Percentiles rank a stretch among this genome's conserved stretches.
These are phyloP conservation scores for Tanozyma kutaoensis DNA, from an alignment of 805 yeast genomes.

Conservation along the genomic window DNA sequence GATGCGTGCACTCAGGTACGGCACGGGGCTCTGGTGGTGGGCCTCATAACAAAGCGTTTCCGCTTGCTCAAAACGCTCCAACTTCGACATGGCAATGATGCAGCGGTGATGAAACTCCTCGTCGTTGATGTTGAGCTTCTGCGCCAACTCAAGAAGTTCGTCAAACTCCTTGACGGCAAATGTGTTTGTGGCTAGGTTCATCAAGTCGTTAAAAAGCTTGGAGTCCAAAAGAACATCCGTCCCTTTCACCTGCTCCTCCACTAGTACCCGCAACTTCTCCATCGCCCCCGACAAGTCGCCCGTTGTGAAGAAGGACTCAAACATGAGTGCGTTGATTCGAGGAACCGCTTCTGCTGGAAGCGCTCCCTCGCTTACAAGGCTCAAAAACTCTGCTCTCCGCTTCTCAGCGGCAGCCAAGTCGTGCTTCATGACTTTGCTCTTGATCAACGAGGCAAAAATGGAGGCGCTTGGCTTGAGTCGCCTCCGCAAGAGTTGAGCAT, in stretches of 20 bases:
- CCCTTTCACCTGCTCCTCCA: slow-evolving; percentile 6
- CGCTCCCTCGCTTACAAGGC: slow-evolving; percentile 7
- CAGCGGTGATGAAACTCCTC: slow-evolving; percentile 14
- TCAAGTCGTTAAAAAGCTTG: slow-evolving; percentile 6
- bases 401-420: slow-evolving; percentile 20
- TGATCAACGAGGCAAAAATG: slow-evolving; percentile 32
- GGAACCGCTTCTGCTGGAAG: slow-evolving; percentile 8
- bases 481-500: slow-evolving; percentile 29
- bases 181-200: slow-evolving; percentile 9
- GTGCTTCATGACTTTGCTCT: slow-evolving; percentile 21
- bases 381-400: slow-evolving; percentile 14
- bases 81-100: slow-evolving; percentile 14
- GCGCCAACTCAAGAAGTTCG: slow-evolving; percentile 7
- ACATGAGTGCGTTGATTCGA: slow-evolving; percentile 13
- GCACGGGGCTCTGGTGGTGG: slow-evolving; percentile 14
- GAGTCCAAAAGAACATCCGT: slow-evolving; percentile 7
- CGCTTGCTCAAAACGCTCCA: slow-evolving; percentile 19
- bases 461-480: slow-evolving; percentile 32
- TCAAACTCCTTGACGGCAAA: slow-evolving; percentile 11
- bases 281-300: slow-evolving; percentile 15
- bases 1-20: slow-evolving; percentile 14
- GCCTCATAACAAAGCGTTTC: slow-evolving; percentile 17
- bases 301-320: slow-evolving; percentile 13
- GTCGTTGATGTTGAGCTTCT: slow-evolving; percentile 7
- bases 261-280: slow-evolving; percentile 11